These are phyloP conservation scores for Linnemannia hyalina DNA, from an alignment of 192 early-diverging fungal genomes.

Conservation along the genomic window DNA sequence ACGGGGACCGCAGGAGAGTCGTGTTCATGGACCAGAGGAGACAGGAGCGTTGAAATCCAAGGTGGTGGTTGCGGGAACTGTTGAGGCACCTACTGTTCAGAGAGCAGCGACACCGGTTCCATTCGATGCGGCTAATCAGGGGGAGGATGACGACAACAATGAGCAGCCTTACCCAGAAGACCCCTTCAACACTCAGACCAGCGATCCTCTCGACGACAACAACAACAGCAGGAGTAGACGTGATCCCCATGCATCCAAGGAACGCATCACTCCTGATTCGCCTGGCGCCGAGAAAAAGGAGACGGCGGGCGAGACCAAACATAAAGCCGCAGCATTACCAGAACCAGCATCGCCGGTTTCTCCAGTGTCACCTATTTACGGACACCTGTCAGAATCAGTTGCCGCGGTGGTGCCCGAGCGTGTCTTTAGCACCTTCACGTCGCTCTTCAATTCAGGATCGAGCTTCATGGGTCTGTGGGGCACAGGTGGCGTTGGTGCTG, in stretches of 20 bases:
- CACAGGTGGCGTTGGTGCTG: not conserved
- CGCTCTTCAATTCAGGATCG: constrained; percentile 39
- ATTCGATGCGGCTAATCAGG: not conserved
- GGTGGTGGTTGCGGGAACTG: not conserved
- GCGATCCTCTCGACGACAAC: not conserved
- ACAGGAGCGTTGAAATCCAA: not conserved
- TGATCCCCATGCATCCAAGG: not conserved
- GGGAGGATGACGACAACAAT: not conserved
- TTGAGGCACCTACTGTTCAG: not conserved
- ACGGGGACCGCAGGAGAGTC: not conserved
- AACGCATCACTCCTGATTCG: not conserved
- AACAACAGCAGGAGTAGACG: not conserved
- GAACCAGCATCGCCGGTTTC: not conserved
- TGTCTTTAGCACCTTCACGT: constrained; percentile 24
- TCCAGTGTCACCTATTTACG: not conserved
- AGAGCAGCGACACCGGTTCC: constrained; percentile 1
- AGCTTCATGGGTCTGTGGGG: constrained; percentile 34
- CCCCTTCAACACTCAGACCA: constrained; percentile 15
- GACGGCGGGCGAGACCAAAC: not conserved
- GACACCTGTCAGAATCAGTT: not conserved
- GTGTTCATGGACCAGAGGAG: not conserved
- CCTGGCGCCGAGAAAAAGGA: not conserved
- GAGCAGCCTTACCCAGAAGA: constrained; percentile 18
- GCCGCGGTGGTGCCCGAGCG: constrained; percentile 5
- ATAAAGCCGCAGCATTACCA: not conserved